Evolutionary conservation across 2,329 filamentous ascomycete species (phyloP).

Genomic region (Cercospora zeina): DNA sequence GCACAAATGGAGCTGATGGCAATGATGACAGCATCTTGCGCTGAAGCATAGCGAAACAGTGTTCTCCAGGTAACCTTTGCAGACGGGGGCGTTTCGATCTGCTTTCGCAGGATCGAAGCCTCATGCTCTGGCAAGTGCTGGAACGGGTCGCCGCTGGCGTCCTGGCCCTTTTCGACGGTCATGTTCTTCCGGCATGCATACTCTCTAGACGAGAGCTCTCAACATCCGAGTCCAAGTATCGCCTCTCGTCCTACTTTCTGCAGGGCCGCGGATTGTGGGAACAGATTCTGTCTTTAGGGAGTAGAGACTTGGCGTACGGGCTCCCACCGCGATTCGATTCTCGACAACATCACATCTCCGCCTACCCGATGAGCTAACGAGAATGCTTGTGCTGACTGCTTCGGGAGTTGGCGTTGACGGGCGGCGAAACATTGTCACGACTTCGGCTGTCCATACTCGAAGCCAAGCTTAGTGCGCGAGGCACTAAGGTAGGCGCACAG

Average conservation of each 20-base stretch:
- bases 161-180: neutral
- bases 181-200: neutral
- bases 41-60: slow-evolving; percentile 21
- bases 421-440: neutral
- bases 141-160: slow-evolving; percentile 1
- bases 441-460: neutral
- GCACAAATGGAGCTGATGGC: slow-evolving; percentile 37
- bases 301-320: neutral
- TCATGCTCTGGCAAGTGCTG: slow-evolving; percentile 17
- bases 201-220: neutral
- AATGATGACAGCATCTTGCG: slow-evolving; percentile 41
- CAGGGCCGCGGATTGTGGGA: too few species aligned
- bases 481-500: neutral
- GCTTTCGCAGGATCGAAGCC: slow-evolving; percentile 11
- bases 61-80: slow-evolving; percentile 11
- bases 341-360: neutral
- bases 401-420: neutral
- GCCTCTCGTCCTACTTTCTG: too few species aligned
- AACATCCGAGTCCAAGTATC: neutral
- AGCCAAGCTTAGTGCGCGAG: neutral
- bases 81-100: slow-evolving; percentile 7
- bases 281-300: neutral
- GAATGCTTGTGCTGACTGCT: neutral
- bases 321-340: neutral
- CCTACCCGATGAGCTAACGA: neutral